phyloP scores from a whole-genome alignment of 2,329 filamentous ascomycete species.

The Hirsutella rhossiliensis region DNA sequence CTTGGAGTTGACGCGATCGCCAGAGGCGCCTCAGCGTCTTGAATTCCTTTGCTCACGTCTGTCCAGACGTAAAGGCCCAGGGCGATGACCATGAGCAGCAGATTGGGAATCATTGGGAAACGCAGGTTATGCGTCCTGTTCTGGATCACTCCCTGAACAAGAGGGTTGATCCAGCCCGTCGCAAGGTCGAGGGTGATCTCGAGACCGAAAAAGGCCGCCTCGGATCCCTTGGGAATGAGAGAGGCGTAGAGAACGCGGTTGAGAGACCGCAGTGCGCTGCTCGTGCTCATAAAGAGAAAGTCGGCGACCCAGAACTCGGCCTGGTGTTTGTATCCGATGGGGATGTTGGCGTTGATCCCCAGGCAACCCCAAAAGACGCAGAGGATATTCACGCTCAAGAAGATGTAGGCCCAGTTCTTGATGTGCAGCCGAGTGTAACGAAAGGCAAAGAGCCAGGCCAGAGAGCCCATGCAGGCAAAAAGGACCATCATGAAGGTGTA shows the following conservation, averaged over 20 bases:
- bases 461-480: constrained; percentile 7
- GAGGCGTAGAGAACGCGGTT: constrained; percentile 8
- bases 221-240: constrained; percentile 9
- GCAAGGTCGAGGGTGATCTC: constrained; percentile 10
- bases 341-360: constrained; percentile 5
- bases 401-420: constrained; percentile 8
- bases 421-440: constrained; percentile 3
- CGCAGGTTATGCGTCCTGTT: constrained; percentile 9
- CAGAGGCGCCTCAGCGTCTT: constrained; percentile 7
- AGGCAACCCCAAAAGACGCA: constrained; percentile 10
- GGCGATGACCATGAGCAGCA: constrained; percentile 7
- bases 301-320: constrained; percentile 8
- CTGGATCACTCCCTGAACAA: constrained; percentile 8
- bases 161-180: constrained; percentile 9
- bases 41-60: constrained; percentile 7
- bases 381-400: constrained; percentile 7
- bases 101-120: constrained; percentile 9
- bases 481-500: constrained; percentile 9
- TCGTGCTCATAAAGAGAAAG: constrained; percentile 9
- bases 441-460: constrained; percentile 7
- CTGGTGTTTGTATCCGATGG: constrained; percentile 8
- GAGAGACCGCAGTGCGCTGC: constrained; percentile 8
- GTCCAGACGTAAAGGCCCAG: constrained; percentile 7
- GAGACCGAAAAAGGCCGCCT: constrained; percentile 8
- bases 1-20: background rate